Evolutionary conservation across 2,329 filamentous ascomycete genomes (phyloP), one percentile per base, ranked within the genome.

Genomic region (Thelonectria rubi): DNA sequence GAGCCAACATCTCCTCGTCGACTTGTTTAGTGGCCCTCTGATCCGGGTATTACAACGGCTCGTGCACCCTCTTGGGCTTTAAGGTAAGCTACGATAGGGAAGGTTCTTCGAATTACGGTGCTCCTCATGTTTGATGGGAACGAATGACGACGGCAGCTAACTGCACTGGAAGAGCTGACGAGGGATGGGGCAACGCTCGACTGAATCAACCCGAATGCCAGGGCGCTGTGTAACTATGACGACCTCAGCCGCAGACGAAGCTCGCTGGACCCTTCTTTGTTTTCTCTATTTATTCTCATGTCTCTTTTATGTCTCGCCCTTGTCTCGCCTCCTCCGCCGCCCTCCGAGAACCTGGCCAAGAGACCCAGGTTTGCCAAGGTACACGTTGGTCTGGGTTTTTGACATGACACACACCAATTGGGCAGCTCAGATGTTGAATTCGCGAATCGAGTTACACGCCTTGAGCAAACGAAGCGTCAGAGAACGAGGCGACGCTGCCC

Each of bases 181-280:
- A 58, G 58, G 65, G 68, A 70, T 65, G 62, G 62, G 50, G 20
- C 39, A 57, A 39, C 21, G 3, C 39, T 30, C 39, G 37, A 6
- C 15, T 62, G 55, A 65, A 63, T 63, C 60, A 69, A 24, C 37
- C 10, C 40, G 24, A 69, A 71, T 71, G 39, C 69, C 65, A 71
- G 65, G 53, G 34, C 21, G 65, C 63, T 66, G 62, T 57, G 43
- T 51, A 58, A 32, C 45, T 46, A 45, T 39, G 45, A 48, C 46
- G 39, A 45, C 51, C 40, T 15, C 39, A 50, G 45, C 46, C 51
- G 40, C 40, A 39, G 24, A 52, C n/a, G 30, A 17, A 53, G 56
- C 48, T 59, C 32, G 47, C 52, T 52, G 32, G 39, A 48, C 52
- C 46, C 26, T 30, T 30, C 26, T 30, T 30, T 30, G 26, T 37